Conservation (phyloP, 1,284 basidiomycete genomes). For the Heterobasidion parviporum region DNA sequence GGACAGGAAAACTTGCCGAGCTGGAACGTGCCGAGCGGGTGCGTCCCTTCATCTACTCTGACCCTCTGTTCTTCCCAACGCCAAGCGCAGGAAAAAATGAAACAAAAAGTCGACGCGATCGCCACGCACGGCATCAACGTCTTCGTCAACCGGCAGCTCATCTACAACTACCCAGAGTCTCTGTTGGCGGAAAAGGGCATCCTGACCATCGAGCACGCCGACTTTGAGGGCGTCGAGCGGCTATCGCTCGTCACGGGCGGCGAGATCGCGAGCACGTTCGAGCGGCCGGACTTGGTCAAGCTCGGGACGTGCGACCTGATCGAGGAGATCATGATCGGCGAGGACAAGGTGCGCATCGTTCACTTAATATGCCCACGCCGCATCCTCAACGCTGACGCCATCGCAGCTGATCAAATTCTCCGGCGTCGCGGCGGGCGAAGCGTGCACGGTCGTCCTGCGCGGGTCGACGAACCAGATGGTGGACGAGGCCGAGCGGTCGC, state of each 20-base stretch:
- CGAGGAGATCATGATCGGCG: conserved; percentile 99
- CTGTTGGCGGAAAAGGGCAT: conserved; percentile 92
- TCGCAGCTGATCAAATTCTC: conserved; percentile 97
- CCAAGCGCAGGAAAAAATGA: conserved; percentile 90
- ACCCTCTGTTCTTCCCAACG: conserved; percentile 2
- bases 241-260: conserved; percentile 95
- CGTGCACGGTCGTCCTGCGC: conserved; percentile 97
- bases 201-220: conserved; percentile 96
- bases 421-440: conserved; percentile 94
- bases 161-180: conserved; percentile 99
- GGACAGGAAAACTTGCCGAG: conserved; percentile 95
- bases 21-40: conserved; percentile 92
- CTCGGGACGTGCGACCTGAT: conserved; percentile 92
- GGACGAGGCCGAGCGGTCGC: conserved; percentile 95
- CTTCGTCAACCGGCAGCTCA: conserved; percentile 97
- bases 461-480: conserved; percentile 99
- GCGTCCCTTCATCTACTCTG: conserved; percentile 8
- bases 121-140: conserved; percentile 94
- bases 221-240: conserved; percentile 98
- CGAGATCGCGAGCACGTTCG: conserved; percentile 96
- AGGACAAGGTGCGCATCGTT: conserved; percentile 72
- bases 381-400: neutral
- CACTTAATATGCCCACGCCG: neutral
- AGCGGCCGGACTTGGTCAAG: conserved; percentile 88
- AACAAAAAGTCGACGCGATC: conserved; percentile 94